phyloP scores from a whole-genome alignment of 2,329 filamentous ascomycete genomes.

The Cucurbitaria berberidis region DNA sequence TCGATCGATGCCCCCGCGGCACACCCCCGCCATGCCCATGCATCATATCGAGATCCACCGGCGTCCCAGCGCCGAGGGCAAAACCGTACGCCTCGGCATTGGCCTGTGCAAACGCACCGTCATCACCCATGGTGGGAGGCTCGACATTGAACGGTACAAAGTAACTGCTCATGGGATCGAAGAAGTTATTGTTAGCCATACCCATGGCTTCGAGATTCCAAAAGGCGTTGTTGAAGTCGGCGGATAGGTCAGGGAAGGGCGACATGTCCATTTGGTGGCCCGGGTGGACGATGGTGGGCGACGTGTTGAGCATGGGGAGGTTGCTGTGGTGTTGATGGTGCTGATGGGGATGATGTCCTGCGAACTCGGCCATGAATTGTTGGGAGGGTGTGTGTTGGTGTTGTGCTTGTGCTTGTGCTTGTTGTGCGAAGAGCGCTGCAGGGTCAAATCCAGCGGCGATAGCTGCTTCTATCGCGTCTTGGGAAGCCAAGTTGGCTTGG shows the following conservation, averaged over 20 bases:
- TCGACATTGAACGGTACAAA: constrained; percentile 94
- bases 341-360: constrained; percentile 53
- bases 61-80: constrained; percentile 14
- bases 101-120: constrained; percentile 35
- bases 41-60: constrained; percentile 19
- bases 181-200: constrained; percentile 33
- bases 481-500: constrained; percentile 39
- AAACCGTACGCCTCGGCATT: constrained; percentile 18
- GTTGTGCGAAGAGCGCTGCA: constrained; percentile 31
- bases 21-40: constrained; percentile 4
- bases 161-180: constrained; percentile 70
- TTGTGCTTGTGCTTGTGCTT: constrained; percentile 17
- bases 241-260: constrained; percentile 41
- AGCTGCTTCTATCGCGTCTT: constrained; percentile 36
- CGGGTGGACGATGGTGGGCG: constrained; percentile 38
- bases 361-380: constrained; percentile 54
- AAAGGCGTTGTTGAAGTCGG: constrained; percentile 41
- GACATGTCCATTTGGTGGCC: constrained; percentile 43
- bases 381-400: constrained; percentile 31
- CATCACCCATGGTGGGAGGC: constrained; percentile 61
- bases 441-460: constrained; percentile 37
- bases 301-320: constrained; percentile 49
- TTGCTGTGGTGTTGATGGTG: constrained; percentile 32
- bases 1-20: constrained; percentile 2
- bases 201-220: constrained; percentile 45